A percentile compares a stretch with the other conserved stretches of the same genome.
phyloP scores from a whole-genome alignment of 345 rosid genomes.

The Gossypium stocksii region DNA sequence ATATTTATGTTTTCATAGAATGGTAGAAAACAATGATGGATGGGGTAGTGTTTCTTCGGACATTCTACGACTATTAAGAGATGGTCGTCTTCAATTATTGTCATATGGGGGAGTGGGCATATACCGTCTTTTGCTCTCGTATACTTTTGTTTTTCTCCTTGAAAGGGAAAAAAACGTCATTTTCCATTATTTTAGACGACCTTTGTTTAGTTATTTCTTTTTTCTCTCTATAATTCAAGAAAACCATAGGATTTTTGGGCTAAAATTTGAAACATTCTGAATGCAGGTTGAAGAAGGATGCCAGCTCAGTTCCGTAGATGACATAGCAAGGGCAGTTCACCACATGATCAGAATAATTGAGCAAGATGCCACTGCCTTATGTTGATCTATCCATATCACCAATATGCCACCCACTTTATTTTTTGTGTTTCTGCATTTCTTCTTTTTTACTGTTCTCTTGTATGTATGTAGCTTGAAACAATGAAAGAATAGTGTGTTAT shows the following conservation, averaged over 20 bases:
- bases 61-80: slow-evolving; percentile 4
- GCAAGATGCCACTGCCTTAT: slow-evolving; percentile 34
- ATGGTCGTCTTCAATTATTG: slow-evolving; percentile 7
- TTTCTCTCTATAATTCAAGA: not conserved
- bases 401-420: slow-evolving; percentile 13
- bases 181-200: slow-evolving; percentile 2
- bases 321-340: slow-evolving; percentile 81
- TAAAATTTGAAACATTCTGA: slow-evolving; percentile 18
- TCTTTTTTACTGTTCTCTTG: not conserved
- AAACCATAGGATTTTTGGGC: slow-evolving; percentile 17
- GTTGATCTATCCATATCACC: slow-evolving; percentile 20
- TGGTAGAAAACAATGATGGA: not conserved
- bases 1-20: not conserved
- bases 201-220: not conserved
- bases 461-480: not conserved
- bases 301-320: slow-evolving; percentile 75
- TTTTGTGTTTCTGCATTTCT: not conserved
- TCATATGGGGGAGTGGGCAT: not conserved
- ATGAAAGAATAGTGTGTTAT: not conserved
- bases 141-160: not conserved
- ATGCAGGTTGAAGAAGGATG: slow-evolving; percentile 86
- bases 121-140: not conserved
- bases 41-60: not conserved
- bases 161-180: slow-evolving; percentile 2
- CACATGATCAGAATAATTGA: slow-evolving; percentile 77